These are phyloP conservation scores for Sanguinoderma infundibulare DNA, from an alignment of 1,284 basidiomycete species.

Conservation along the genomic window DNA sequence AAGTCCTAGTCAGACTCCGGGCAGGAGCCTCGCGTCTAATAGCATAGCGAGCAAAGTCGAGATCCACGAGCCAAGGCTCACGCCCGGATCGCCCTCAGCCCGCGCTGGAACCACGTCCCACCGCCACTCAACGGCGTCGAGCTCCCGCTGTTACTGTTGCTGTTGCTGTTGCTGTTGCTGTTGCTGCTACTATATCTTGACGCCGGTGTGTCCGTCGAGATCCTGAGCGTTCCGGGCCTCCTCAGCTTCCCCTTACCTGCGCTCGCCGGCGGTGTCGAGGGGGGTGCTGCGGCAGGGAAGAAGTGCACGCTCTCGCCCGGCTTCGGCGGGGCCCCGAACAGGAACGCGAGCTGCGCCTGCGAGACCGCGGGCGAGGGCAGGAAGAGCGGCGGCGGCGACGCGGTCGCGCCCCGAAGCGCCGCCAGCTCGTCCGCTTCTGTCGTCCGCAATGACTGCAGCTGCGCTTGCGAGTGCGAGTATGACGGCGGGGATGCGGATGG, in stretches of 20 bases:
- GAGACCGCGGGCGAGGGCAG: constrained; percentile 16
- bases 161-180: neutral
- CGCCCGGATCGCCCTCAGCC: neutral
- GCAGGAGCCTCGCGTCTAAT: neutral
- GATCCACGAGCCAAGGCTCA: neutral
- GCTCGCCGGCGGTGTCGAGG: neutral
- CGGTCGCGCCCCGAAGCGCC: neutral
- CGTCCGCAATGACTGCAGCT: too few species aligned
- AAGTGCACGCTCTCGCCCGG: constrained; percentile 21
- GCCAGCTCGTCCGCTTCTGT: neutral
- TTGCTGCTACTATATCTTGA: too few species aligned
- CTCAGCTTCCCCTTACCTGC: neutral
- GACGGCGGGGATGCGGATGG: neutral
- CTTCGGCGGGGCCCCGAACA: constrained; percentile 10
- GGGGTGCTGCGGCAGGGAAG: constrained; percentile 7
- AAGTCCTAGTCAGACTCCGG: too few species aligned
- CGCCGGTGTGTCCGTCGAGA: constrained; percentile 2
- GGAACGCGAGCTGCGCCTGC: constrained; percentile 22
- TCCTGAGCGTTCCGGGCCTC: constrained; percentile 2
- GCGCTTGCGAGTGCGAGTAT: neutral
- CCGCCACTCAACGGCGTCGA: neutral
- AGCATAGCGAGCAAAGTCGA: neutral
- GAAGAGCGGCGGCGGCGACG: constrained; percentile 17
- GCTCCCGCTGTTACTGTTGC: neutral
- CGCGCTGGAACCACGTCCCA: constrained; percentile 2